These are phyloP conservation scores for Trichoderma sp. DNA, from an alignment of 2,329 filamentous ascomycete genomes.

Conservation along the genomic window DNA sequence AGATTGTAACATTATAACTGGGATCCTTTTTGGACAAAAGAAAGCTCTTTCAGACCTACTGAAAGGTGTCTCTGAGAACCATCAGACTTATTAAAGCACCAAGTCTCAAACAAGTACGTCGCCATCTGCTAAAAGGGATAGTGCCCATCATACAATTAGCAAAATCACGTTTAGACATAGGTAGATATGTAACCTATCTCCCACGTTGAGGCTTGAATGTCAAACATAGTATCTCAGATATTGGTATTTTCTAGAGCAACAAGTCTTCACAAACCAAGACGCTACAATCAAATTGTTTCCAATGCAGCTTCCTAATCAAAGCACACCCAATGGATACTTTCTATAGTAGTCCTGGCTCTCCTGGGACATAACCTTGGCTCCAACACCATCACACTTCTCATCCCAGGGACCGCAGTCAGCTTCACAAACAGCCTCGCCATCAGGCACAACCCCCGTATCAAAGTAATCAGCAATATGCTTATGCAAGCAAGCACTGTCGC, in stretches of 20 bases:
- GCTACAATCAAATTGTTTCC: not conserved
- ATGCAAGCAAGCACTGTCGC: constrained; percentile 64
- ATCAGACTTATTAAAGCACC: no score
- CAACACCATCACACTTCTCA: not conserved
- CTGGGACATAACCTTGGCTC: not conserved
- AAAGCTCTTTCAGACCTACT: no score
- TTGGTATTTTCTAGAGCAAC: not conserved
- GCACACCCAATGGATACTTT: not conserved
- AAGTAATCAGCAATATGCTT: constrained; percentile 99
- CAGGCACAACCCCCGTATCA: constrained; percentile 57
- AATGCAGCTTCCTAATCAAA: not conserved
- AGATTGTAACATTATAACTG: no score
- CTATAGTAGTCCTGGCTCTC: not conserved
- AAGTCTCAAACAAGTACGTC: not conserved
- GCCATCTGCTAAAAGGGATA: not conserved
- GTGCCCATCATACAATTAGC: not conserved
- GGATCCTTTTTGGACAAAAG: no score
- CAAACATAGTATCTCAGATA: not conserved
- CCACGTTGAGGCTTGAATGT: not conserved
- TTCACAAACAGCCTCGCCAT: constrained; percentile 23
- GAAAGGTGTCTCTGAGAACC: no score
- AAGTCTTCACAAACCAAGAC: no score
- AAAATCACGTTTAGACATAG: not conserved
- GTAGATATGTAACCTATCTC: not conserved
- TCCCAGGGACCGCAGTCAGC: constrained; percentile 32